Base-by-base conservation (phyloP, 371 early-diverging fungal genomes). In the Mucor piriformis region DNA sequence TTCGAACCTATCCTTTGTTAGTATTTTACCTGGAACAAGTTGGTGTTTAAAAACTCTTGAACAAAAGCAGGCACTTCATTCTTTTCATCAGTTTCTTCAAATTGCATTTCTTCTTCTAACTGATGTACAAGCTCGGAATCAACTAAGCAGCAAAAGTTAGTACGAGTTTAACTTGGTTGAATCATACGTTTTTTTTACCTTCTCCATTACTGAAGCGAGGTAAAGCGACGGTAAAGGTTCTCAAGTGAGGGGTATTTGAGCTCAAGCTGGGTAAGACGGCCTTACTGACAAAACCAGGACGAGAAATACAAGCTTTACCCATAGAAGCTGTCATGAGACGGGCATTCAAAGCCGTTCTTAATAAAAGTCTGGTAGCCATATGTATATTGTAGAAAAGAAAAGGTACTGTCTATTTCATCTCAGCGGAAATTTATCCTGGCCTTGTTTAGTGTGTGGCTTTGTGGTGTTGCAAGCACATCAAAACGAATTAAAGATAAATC, bases 71-170 rank as follows among this genome's bases (percentile, higher is more conserved):
- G 67, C 18, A 46, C 8, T 38, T 61, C 62, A 55, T 59, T 54
- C 18, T 71, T 65, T 49, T 81, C 83, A 23, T 85, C 83, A 20
- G 66, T 61, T 49, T 76, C 82, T 76, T 94, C 95, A 72, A 86
- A 91, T 50, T 83, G 74, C 50, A 88, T 69, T 81, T 93, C 95
- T 21, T 81, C 81, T 47, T 74, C 70, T 42, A 94, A 76, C 48
- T 77, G 79, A 63, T 83, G 81, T 34, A 81, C 67, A 33, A 91
- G 76, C 16, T 86, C 87, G 58, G 75, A 68, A 66, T 89, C 90
- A 23, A 72, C 71, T 83, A 51, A 1, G n/a, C 1, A 16, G 2
- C n/a, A n/a, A n/a, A n/a, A n/a, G n/a, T n/a, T n/a, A n/a, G n/a
- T n/a, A n/a, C n/a, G n/a, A n/a, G n/a, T n/a, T n/a, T n/a, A n/a